Evolutionary conservation across 1,284 basidiomycete genomes (phyloP).

Genomic region (Stereum hirsutum): DNA sequence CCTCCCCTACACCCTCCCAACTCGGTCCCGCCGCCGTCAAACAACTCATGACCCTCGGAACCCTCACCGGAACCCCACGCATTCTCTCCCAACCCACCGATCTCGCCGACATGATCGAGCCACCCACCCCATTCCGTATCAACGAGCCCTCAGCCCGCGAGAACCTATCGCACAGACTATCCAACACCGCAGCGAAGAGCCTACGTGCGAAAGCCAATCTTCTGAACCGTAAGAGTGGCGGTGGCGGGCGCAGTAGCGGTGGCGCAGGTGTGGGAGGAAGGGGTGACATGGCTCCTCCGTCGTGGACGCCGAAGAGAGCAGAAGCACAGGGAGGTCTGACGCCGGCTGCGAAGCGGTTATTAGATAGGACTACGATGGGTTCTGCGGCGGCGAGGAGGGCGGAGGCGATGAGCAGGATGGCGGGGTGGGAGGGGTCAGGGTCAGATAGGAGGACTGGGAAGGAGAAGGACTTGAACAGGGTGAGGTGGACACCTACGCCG

Average conservation of each 20-base stretch:
- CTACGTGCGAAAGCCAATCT: conserved; percentile 61
- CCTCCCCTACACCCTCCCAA: conserved; percentile 76
- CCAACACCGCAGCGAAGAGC: conserved; percentile 60
- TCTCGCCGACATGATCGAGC: conserved; percentile 27
- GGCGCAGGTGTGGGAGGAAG: conserved; percentile 18
- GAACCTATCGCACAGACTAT: conserved; percentile 68
- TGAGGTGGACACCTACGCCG: conserved; percentile 80
- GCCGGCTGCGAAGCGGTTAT: conserved; percentile 67
- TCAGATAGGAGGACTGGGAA: too few relatives aligned
- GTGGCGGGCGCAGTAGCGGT: too few relatives aligned
- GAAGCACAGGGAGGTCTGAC: conserved; percentile 66
- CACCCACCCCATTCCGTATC: conserved; percentile 62
- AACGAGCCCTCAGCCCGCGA: conserved; percentile 67
- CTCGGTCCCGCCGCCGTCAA: conserved; percentile 71
- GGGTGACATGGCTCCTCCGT: conserved; percentile 61
- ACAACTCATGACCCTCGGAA: conserved; percentile 92
- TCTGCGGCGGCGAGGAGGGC: conserved; percentile 53
- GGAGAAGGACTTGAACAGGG: conserved; percentile 50
- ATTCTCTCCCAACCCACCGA: conserved; percentile 65
- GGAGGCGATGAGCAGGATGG: conserved; percentile 56
- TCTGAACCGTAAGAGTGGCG: too few relatives aligned
- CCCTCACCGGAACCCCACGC: conserved; percentile 78
- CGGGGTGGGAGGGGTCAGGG: conserved; percentile 44
- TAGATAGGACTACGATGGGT: conserved; percentile 62
- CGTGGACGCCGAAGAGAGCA: conserved; percentile 54